A percentile compares a stretch with the other conserved stretches of the same genome.
Conservation (phyloP, 2,329 filamentous ascomycete species). For the Exophiala mesophila region DNA sequence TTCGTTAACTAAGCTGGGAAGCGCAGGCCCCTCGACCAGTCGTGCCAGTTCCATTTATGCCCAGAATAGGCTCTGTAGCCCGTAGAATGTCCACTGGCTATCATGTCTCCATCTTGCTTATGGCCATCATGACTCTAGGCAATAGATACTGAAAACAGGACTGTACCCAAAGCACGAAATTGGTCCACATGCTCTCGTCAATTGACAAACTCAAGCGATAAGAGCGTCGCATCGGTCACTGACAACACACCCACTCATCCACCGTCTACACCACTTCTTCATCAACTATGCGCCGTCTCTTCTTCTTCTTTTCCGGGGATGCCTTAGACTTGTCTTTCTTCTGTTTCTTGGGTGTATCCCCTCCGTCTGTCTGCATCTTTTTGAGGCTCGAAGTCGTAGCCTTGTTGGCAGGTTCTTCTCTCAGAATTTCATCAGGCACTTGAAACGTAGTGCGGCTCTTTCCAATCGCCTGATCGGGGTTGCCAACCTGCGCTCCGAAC, state of each 20-base stretch:
- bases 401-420: conserved; percentile 3
- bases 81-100: not conserved
- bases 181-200: no score
- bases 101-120: no score
- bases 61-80: not conserved
- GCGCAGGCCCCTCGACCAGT: not conserved
- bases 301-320: conserved; percentile 19
- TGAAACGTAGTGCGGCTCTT: conserved; percentile 12
- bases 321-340: not conserved
- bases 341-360: conserved; percentile 7
- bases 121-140: no score
- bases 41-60: no score
- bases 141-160: no score
- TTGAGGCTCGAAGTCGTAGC: not conserved
- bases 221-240: no score
- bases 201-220: no score
- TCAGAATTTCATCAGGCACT: conserved; percentile 5
- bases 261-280: conserved; percentile 2
- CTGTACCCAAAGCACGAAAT: no score
- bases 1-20: not conserved
- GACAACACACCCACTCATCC: no score
- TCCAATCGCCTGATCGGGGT: conserved; percentile 12
- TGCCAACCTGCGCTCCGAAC: conserved; percentile 29
- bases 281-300: conserved; percentile 16
- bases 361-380: conserved; percentile 2